Conservation (phyloP, 352 stramenopile genomes). For the Aphanomyces invadans region DNA sequence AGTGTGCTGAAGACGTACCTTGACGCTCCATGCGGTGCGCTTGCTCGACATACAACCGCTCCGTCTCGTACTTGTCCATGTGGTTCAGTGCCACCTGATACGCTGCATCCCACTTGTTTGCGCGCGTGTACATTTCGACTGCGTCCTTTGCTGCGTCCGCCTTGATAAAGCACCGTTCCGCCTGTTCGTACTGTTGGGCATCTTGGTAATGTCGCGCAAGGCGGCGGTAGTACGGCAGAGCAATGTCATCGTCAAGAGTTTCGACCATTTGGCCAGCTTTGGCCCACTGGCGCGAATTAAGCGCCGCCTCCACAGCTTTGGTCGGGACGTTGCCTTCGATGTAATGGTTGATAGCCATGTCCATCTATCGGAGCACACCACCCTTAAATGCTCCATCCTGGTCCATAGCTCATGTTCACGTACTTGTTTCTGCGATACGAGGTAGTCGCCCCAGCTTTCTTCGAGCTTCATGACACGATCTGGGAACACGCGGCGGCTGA, state of each 20-base stretch:
- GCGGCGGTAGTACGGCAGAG: constrained; percentile 84
- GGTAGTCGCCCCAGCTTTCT: constrained; percentile 90
- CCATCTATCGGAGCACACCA: too few species aligned
- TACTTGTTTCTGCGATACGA: constrained; percentile 86
- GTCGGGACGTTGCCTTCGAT: constrained; percentile 90
- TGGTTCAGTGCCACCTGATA: constrained; percentile 89
- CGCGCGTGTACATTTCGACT: constrained; percentile 92
- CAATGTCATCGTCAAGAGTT: constrained; percentile 82
- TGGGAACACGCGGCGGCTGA: constrained; percentile 86
- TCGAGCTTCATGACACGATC: constrained; percentile 88
- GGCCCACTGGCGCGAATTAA: constrained; percentile 90
- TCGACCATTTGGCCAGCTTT: constrained; percentile 90
- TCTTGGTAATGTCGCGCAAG: constrained; percentile 89
- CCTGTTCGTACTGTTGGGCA: constrained; percentile 70
- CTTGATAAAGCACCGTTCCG: constrained; percentile 90
- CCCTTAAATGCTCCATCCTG: too few species aligned
- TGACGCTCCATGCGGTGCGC: constrained; percentile 86
- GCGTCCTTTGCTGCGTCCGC: constrained; percentile 80
- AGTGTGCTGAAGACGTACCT: too few species aligned
- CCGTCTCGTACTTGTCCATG: constrained; percentile 89
- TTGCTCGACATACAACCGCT: constrained; percentile 89
- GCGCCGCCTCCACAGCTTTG: constrained; percentile 88
- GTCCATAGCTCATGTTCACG: too few species aligned
- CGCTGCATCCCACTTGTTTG: constrained; percentile 89
- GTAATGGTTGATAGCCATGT: constrained; percentile 96